These are phyloP conservation scores for Yamadazyma mexicana DNA, from an alignment of 1,139 yeast genomes.

Conservation along the genomic window DNA sequence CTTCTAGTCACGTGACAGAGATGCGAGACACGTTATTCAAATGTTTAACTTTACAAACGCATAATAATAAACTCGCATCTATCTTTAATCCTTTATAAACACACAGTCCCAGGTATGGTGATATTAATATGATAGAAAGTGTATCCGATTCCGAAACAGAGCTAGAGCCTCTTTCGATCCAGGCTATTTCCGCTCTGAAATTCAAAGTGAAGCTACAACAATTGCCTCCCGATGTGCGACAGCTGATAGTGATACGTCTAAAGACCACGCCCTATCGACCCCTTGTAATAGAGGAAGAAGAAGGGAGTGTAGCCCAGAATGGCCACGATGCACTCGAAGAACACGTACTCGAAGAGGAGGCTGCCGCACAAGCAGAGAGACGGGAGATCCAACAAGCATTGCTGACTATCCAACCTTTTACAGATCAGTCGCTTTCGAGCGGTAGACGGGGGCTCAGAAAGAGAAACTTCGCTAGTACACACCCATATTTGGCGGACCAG, in stretches of 20 bases:
- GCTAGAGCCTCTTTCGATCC: constrained; percentile 5
- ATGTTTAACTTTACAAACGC: no score
- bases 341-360: background rate
- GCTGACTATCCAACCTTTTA: constrained; percentile 13
- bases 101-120: background rate
- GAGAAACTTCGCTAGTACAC: constrained; percentile 47
- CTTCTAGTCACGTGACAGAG: background rate
- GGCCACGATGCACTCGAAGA: background rate
- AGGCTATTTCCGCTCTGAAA: constrained; percentile 3
- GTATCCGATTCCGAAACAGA: constrained; percentile 18
- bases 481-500: constrained; percentile 50
- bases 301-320: background rate
- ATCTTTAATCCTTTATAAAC: background rate
- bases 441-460: constrained; percentile 37
- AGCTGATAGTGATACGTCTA: background rate
- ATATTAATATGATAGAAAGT: constrained; percentile 9
- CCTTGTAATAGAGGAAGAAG: background rate
- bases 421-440: background rate
- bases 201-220: background rate
- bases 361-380: constrained; percentile 2
- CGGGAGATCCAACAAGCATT: constrained; percentile 13
- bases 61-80: constrained; percentile 1
- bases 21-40: constrained; percentile 1
- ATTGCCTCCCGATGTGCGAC: constrained; percentile 1
- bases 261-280: background rate